Percentiles rank a stretch among this genome's conserved stretches.
These are phyloP conservation scores for Verticillium albo-atrum DNA, from an alignment of 2,329 filamentous ascomycete species.

Conservation along the genomic window DNA sequence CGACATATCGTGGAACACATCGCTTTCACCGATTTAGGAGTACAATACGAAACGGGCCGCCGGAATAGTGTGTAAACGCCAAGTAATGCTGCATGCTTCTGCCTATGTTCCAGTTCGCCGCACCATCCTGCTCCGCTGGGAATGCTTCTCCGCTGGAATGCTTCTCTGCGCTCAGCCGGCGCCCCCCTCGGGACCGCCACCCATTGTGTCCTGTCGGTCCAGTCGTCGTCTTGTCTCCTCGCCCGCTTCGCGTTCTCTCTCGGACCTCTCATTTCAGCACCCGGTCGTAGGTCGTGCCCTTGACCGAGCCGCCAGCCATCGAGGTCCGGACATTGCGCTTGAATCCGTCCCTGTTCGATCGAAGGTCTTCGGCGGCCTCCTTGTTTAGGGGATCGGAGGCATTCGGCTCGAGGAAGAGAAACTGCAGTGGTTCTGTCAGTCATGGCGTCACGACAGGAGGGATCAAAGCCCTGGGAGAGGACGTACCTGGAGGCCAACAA, in stretches of 20 bases:
- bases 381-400: slow-evolving; percentile 97
- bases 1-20: not conserved
- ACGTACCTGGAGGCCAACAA: slow-evolving; percentile 82
- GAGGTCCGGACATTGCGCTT: slow-evolving; percentile 82
- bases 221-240: not conserved
- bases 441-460: not conserved
- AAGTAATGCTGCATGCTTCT: not conserved
- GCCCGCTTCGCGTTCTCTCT: not conserved
- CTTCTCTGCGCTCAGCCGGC: not conserved
- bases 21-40: not conserved
- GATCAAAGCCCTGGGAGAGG: not conserved
- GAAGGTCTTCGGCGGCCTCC: slow-evolving; percentile 90
- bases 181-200: not conserved
- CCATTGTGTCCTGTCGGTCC: not conserved
- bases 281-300: slow-evolving; percentile 69
- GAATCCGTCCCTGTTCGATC: slow-evolving; percentile 80
- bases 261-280: slow-evolving; percentile 59
- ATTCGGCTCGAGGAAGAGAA: slow-evolving; percentile 96
- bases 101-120: not conserved
- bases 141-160: not conserved
- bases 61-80: not conserved
- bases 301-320: slow-evolving; percentile 77
- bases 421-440: slow-evolving; percentile 45
- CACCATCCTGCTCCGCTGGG: not conserved
- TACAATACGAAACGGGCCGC: not conserved